phyloP scores from a whole-genome alignment of 1,139 yeast genomes.

The Protomyces arabidopsidicola region DNA sequence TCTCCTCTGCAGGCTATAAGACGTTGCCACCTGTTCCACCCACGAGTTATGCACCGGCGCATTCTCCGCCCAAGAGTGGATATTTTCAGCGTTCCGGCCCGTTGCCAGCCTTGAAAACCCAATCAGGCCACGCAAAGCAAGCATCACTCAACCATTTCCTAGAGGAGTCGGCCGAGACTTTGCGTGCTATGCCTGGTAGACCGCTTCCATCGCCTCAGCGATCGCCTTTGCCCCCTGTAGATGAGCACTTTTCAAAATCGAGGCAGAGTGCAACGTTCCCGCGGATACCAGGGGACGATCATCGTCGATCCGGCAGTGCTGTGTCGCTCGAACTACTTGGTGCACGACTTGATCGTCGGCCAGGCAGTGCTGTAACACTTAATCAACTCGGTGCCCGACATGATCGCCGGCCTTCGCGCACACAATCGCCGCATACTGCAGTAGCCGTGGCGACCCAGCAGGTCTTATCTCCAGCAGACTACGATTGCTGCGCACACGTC shows the following conservation, averaged over 20 bases:
- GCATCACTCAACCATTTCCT: background rate
- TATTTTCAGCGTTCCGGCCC: background rate
- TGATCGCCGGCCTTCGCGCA: background rate
- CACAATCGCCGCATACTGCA: background rate
- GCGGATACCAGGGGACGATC: background rate
- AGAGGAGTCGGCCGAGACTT: background rate
- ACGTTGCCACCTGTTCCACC: background rate
- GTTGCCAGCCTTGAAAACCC: background rate
- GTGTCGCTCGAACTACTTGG: background rate
- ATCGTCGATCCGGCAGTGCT: background rate
- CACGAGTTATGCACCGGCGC: background rate
- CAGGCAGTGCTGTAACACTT: background rate
- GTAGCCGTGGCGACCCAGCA: background rate
- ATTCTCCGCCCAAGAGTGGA: background rate
- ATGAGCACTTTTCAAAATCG: background rate
- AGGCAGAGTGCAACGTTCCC: background rate
- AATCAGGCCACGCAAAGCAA: background rate
- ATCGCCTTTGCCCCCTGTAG: background rate
- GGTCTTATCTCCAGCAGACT: conserved; percentile 33
- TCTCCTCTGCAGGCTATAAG: background rate
- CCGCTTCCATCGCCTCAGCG: background rate
- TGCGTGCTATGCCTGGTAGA: background rate
- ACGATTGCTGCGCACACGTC: conserved; percentile 49
- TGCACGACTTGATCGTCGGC: background rate
- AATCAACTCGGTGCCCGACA: background rate